Conservation (phyloP, 2,329 filamentous ascomycete genomes). For the Elsinoe necatrix region DNA sequence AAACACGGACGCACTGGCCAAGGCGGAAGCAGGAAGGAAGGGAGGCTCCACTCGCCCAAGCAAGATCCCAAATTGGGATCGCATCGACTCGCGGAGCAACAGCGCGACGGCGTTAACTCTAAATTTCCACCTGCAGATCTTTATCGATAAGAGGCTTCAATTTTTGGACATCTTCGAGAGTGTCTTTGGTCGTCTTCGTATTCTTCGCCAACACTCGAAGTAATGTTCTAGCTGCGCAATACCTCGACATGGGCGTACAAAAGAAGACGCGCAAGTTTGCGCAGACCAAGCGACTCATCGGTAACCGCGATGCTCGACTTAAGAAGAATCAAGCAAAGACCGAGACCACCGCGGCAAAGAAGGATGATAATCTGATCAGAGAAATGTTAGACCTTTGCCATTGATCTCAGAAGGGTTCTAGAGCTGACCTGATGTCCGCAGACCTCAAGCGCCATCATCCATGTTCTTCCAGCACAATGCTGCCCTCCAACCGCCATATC, state of each 20-base stretch:
- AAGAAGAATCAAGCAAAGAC: conserved; percentile 69
- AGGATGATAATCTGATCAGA: conserved; percentile 57
- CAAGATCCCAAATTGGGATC: not conserved
- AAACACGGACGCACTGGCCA: conserved; percentile 1
- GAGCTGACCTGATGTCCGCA: conserved; percentile 14
- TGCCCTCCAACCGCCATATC: conserved; percentile 75
- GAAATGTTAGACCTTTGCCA: conserved; percentile 50
- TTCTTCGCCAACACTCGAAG: not conserved
- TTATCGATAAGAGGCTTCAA: conserved; percentile 9
- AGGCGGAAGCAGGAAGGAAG: not conserved
- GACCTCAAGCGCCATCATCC: conserved; percentile 35
- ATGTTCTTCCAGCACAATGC: conserved; percentile 89
- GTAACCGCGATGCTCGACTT: conserved; percentile 68
- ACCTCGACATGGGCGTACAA: conserved; percentile 63
- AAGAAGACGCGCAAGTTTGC: conserved; percentile 93
- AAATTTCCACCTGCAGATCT: conserved; percentile 5
- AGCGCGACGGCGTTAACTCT: not conserved
- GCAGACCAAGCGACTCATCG: conserved; percentile 72
- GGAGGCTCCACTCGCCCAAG: not conserved
- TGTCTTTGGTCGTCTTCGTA: not conserved
- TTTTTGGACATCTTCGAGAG: conserved; percentile 6
- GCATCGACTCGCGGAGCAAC: conserved; percentile 1
- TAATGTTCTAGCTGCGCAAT: not conserved
- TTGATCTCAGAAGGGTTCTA: not conserved
- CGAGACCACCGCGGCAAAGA: conserved; percentile 49